These are phyloP conservation scores for Hericium erinaceus DNA, from an alignment of 768 basidiomycete genomes.

Conservation along the genomic window DNA sequence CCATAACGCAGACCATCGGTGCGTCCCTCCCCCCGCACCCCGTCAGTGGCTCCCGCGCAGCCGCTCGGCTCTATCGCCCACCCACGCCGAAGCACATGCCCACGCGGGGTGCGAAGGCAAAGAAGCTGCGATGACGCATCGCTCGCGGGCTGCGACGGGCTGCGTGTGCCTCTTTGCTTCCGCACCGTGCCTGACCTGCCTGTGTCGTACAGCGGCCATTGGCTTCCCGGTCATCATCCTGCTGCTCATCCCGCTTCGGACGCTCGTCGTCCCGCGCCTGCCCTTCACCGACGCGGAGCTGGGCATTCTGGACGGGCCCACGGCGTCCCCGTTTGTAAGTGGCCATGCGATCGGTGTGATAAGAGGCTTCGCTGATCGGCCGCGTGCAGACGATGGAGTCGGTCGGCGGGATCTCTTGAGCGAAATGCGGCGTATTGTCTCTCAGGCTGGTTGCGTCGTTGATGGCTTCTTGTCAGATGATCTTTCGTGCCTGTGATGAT, in stretches of 20 bases:
- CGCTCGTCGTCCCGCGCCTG: constrained; percentile 60
- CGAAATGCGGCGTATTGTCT: too few relatives aligned
- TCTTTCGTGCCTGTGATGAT: too few relatives aligned
- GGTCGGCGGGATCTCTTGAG: constrained; percentile 7
- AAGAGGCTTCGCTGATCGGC: not conserved
- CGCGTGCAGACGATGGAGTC: constrained; percentile 11
- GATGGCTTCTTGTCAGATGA: too few relatives aligned
- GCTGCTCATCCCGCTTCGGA: constrained; percentile 69
- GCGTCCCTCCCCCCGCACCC: constrained; percentile 7
- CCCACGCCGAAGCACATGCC: too few relatives aligned
- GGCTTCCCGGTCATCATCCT: constrained; percentile 88
- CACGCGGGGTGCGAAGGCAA: too few relatives aligned
- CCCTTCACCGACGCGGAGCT: constrained; percentile 75
- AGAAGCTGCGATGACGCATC: too few relatives aligned
- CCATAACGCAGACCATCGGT: constrained; percentile 87
- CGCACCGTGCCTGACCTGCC: not conserved
- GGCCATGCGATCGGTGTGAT: not conserved
- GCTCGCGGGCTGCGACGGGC: not conserved
- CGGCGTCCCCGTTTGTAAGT: constrained; percentile 81
- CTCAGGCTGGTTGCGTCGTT: too few relatives aligned
- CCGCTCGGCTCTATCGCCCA: not conserved
- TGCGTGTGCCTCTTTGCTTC: not conserved
- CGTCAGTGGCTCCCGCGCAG: not conserved
- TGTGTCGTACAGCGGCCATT: constrained; percentile 54
- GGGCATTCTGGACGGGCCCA: constrained; percentile 78